Evolutionary conservation across 768 basidiomycete species (phyloP), one percentile per base, ranked within the genome.

Genomic region (Tulasnella sp.): DNA sequence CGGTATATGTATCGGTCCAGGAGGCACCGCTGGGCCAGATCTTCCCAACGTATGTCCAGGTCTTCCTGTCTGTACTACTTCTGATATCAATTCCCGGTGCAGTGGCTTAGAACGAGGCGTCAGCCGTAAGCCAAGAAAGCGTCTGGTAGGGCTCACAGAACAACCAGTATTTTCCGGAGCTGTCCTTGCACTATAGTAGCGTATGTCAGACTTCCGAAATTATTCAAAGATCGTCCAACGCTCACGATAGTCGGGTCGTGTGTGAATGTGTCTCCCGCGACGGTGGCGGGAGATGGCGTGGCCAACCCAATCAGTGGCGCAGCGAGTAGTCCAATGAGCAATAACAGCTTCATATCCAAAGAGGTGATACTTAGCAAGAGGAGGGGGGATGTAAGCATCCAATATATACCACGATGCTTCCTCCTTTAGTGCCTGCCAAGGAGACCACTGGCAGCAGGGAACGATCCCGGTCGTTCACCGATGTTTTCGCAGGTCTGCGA

Each of bases 1-100:
- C 69, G 17, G 69, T 71, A 7, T 71, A 71, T 22, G 69, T 71
- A 36, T 71, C 69, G 38, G 69, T 71, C 69, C 69, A 71, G 11
- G 69, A 39, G 31, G 69, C 69, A 15, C 69, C 69, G 42, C 15
- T 71, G 31, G 69, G 69, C 38, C 38, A 71, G 25, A 71, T 36
- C 38, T 39, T 39, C 31, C 69, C 69, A 9, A 39, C 69, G 14
- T 71, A 71, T 3, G 38, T 71, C 38, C 38, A 71, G 31, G 22
- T 71, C 69, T 39, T 71, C 31, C 69, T 71, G 17, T 71, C 69
- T 31, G 69, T 71, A 15, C 38, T 39, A 36, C 38, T 39, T 71
- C 69, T 71, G n/a, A 71, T 71, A 22, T 39, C 69, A 22, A 71
- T 71, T 25, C 69, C 69, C 37, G 69, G 29, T 3, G 58, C 58